Percentiles rank a stretch among this genome's conserved stretches.
phyloP scores from a whole-genome alignment of 768 basidiomycete species.

The Leccinum ochraceum region DNA sequence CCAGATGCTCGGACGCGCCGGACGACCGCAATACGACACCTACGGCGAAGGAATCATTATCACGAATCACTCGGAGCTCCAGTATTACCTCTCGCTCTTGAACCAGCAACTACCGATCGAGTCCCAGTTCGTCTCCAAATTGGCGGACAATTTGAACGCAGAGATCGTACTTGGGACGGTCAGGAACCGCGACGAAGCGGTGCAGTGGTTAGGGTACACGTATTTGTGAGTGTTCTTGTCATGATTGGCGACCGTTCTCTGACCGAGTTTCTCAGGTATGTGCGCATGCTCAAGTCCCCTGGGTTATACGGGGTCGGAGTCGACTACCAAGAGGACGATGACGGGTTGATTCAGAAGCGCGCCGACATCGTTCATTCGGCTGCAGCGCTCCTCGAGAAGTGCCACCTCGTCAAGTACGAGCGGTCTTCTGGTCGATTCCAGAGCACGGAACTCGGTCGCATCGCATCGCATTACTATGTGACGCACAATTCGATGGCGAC shows the following conservation, averaged over 20 bases:
- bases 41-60: slow-evolving; percentile 98
- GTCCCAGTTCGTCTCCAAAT: slow-evolving; percentile 86
- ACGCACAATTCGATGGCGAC: slow-evolving; percentile 94
- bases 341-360: slow-evolving; percentile 83
- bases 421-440: slow-evolving; percentile 85
- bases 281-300: slow-evolving; percentile 91
- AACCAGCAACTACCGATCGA: slow-evolving; percentile 99
- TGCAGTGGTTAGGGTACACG: slow-evolving; percentile 96
- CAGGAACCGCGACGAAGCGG: slow-evolving; percentile 93
- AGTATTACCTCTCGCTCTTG: slow-evolving; percentile 93
- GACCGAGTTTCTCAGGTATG: slow-evolving; percentile 56
- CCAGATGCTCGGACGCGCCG: slow-evolving; percentile 98
- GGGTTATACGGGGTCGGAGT: slow-evolving; percentile 84
- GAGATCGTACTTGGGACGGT: slow-evolving; percentile 96
- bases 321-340: slow-evolving; percentile 90
- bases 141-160: slow-evolving; percentile 96
- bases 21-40: slow-evolving; percentile 96
- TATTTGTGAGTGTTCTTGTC: slow-evolving; percentile 64
- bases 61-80: slow-evolving; percentile 95
- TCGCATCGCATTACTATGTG: slow-evolving; percentile 95
- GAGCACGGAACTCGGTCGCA: slow-evolving; percentile 89
- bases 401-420: slow-evolving; percentile 93
- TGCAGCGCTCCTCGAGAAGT: slow-evolving; percentile 91
- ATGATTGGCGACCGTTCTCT: slow-evolving; percentile 9
- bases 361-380: slow-evolving; percentile 94